Conservation (phyloP, 345 rosid genomes). For the Populus pruinosa region DNA sequence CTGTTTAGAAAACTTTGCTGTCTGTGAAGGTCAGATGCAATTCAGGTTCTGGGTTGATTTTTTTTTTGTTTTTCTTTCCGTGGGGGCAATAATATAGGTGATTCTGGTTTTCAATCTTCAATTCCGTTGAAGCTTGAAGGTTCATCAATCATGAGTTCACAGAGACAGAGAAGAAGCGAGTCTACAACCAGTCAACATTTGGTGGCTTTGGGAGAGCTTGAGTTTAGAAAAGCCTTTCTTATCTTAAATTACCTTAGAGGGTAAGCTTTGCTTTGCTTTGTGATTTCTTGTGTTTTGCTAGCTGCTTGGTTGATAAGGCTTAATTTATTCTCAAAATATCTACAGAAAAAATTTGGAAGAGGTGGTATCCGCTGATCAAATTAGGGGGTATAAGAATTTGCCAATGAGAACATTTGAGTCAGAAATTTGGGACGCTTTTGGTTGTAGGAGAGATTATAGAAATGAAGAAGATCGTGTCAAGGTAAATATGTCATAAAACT, state of each 20-base stretch:
- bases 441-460: slow-evolving; percentile 6
- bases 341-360: slow-evolving; percentile 37
- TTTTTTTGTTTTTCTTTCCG: no score
- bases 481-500: slow-evolving; percentile 17
- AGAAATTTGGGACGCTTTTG: slow-evolving; percentile 40
- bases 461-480: slow-evolving; percentile 27
- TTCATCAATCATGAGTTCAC: no score
- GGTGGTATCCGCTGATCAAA: slow-evolving; percentile 32
- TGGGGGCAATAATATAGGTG: not conserved
- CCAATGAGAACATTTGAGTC: slow-evolving; percentile 48
- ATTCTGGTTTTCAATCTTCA: not conserved
- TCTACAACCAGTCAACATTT: slow-evolving; percentile 26
- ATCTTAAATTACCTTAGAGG: slow-evolving; percentile 56
- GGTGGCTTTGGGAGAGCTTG: slow-evolving; percentile 53
- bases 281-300: not conserved
- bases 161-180: no score
- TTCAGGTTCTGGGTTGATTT: no score
- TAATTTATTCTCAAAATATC: not conserved
- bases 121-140: not conserved
- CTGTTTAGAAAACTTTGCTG: no score
- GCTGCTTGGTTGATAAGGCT: not conserved
- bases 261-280: slow-evolving; percentile 40
- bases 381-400: slow-evolving; percentile 38
- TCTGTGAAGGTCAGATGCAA: no score
- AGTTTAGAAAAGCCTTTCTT: slow-evolving; percentile 60